phyloP scores from a whole-genome alignment of 2,329 filamentous ascomycete species.

The Plectosphaerella sp. region DNA sequence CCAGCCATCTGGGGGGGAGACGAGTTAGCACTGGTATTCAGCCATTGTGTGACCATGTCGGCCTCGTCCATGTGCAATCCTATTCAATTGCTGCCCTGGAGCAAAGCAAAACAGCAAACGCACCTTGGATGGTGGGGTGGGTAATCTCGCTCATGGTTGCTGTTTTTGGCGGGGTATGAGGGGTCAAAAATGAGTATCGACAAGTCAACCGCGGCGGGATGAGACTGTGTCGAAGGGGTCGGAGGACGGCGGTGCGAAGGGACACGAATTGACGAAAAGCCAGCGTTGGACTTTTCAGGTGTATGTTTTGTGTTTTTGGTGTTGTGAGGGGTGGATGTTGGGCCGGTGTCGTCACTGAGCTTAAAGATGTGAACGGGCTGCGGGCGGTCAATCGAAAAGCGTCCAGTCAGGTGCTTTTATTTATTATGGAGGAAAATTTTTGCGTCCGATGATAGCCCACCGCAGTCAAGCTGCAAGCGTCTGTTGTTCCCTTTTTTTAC shows the following conservation, averaged over 20 bases:
- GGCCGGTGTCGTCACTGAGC: constrained; percentile 1
- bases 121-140: constrained; percentile 56
- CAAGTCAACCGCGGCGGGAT: background rate
- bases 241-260: background rate
- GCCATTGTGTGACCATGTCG: too few species aligned
- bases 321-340: background rate
- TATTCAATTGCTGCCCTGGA: background rate
- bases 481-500: background rate
- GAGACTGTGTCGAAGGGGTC: background rate
- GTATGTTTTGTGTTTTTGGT: too few species aligned
- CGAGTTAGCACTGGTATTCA: background rate
- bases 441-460: background rate
- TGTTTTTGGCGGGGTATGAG: background rate
- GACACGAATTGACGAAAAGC: background rate
- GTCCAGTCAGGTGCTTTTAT: background rate
- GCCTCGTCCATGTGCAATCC: background rate
- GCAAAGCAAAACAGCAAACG: constrained; percentile 19
- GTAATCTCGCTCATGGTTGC: constrained; percentile 48
- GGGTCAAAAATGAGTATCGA: background rate
- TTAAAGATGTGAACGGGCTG: background rate
- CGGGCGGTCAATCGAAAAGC: background rate
- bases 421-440: constrained; percentile 3
- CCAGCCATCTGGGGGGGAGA: constrained; percentile 77
- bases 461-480: background rate
- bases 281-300: background rate